Base-by-base conservation (phyloP, 108 stramenopile species). In the Cyclotella choctawhatcheeana region DNA sequence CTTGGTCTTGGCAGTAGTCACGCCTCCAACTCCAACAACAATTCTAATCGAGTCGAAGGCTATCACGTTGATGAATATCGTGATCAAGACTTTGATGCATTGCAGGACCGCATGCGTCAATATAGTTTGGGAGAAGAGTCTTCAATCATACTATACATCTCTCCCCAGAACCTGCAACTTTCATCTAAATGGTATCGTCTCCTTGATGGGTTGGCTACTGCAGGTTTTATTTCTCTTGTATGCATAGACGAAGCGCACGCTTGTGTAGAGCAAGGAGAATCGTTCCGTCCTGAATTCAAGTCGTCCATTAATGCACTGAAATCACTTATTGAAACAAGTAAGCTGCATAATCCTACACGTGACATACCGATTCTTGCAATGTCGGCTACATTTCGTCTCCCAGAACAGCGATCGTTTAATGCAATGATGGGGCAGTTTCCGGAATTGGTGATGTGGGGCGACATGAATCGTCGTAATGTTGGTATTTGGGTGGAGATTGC, bases 61-160 rank as follows among this genome's bases (percentile, higher is more conserved):
- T 56, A 56, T 56, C 55, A 56, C 25, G 8, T 56, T 24, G 55
- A 56, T 16, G 55, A 56, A 27, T 56, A 25, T 56, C 55, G 24
- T 24, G 55, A 24, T 7, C 22, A 56, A 16, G 27, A 56, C 27
- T 56, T 29, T 27, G 22, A 24, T 29, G 25, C 18, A 27, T 25
- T 56, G 4, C 5, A 3, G 4, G 10, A 29, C 5, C 55, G 55
- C 55, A 18, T 56, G 13, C 6, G 5, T 25, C 5, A 18, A 14
- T 56, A 27, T 56, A 16, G 5, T 27, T 5, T 3, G 10, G 5
- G 22, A 13, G 22, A 24, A 5, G 25, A 5, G 10, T 13, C 55
- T 14, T 56, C 55, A 24, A 56, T 56, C 4, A 56, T 56, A 5
- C 3, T 56, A 5, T 56, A 29, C 13, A 29, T 56, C 27, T 56